Percentiles rank a stretch among this genome's conserved stretches.
phyloP scores from a whole-genome alignment of 2,329 filamentous ascomycete genomes.

The Trichoderma koningiopsis region DNA sequence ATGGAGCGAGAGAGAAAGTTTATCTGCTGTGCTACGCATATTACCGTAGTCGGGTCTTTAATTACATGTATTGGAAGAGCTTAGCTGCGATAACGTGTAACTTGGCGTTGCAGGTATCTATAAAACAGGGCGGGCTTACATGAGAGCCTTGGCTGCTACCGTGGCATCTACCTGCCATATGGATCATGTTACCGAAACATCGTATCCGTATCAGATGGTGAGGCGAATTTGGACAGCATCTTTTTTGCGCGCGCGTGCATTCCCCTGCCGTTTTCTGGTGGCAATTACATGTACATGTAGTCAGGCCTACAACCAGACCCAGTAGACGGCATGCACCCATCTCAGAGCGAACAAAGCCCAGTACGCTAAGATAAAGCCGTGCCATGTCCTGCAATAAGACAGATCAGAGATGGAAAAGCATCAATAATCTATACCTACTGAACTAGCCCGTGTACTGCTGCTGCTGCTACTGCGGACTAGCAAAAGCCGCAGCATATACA shows the following conservation, averaged over 20 bases:
- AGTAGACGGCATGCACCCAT: slow-evolving; percentile 17
- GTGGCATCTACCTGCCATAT: background rate
- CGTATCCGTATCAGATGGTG: background rate
- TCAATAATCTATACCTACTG: background rate
- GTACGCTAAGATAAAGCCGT: slow-evolving; percentile 3
- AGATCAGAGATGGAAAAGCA: background rate
- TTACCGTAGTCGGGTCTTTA: background rate
- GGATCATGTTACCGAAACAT: background rate
- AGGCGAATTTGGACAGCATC: background rate
- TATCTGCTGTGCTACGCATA: background rate
- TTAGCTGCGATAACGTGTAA: background rate
- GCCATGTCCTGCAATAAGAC: background rate
- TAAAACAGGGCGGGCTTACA: background rate
- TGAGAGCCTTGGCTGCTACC: background rate
- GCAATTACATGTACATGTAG: background rate
- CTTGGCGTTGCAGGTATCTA: background rate
- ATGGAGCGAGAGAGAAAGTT: background rate
- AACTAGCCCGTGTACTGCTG: background rate
- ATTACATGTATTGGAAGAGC: background rate
- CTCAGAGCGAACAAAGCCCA: slow-evolving; percentile 19
- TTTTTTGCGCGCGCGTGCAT: background rate
- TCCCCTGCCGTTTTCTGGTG: background rate
- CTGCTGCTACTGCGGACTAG: background rate
- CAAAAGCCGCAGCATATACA: background rate
- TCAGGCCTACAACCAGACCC: background rate